Evolutionary conservation across 1,139 yeast genomes (phyloP).

Genomic region (Yamadazyma diospyri): DNA sequence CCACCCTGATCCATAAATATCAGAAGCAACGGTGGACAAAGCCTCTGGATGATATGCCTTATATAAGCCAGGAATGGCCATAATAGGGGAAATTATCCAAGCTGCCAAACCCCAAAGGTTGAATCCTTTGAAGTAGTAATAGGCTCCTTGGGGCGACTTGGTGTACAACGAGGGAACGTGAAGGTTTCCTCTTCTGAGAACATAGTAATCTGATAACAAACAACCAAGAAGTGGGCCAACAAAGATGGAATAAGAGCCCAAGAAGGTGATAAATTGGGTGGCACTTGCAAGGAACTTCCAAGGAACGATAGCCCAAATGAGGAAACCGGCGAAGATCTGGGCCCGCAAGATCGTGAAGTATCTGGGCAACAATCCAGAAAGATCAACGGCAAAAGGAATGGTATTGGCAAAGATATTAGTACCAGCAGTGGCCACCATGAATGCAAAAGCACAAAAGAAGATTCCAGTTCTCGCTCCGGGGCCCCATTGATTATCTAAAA

Average conservation of each 20-base stretch:
- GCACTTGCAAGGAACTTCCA: constrained; percentile 17
- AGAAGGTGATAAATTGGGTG: constrained; percentile 12
- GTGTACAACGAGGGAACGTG: constrained; percentile 17
- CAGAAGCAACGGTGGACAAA: constrained; percentile 11
- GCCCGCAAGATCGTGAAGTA: constrained; percentile 16
- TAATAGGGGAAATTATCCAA: constrained; percentile 13
- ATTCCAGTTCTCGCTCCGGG: constrained; percentile 16
- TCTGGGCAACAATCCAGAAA: constrained; percentile 15
- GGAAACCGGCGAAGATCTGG: constrained; percentile 14
- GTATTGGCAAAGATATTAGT: constrained; percentile 18
- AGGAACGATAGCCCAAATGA: constrained; percentile 17
- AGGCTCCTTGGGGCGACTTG: constrained; percentile 11
- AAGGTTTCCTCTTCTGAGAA: constrained; percentile 14
- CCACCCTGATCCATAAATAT: constrained; percentile 16
- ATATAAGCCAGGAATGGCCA: constrained; percentile 16
- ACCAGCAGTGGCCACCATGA: constrained; percentile 16
- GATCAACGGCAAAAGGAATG: constrained; percentile 16
- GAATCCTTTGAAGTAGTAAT: constrained; percentile 14
- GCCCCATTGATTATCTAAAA: constrained; percentile 15
- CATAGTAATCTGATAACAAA: constrained; percentile 14
- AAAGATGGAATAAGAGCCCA: constrained; percentile 16
- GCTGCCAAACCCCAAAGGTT: constrained; percentile 16
- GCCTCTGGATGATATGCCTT: constrained; percentile 14
- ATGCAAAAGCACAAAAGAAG: constrained; percentile 12
- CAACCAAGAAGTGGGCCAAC: constrained; percentile 16